Evolutionary conservation across 148 eudicot species (phyloP).

Genomic region (Simmondsia chinensis): DNA sequence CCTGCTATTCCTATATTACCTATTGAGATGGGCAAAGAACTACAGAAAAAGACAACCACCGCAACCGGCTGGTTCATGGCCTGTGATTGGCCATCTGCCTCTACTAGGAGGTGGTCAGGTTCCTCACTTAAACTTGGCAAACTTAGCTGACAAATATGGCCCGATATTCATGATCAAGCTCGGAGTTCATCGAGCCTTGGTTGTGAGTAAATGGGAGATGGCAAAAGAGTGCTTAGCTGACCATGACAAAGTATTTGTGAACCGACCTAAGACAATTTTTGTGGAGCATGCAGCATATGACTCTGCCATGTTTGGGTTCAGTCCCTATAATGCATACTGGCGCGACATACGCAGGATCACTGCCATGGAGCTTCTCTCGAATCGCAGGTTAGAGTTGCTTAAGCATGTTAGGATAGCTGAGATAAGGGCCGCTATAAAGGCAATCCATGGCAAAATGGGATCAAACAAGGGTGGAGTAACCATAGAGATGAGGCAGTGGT

Average conservation of each 20-base stretch:
- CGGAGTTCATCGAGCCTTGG: conserved; percentile 16
- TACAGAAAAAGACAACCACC: conserved; percentile 8
- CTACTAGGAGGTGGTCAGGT: conserved; percentile 1
- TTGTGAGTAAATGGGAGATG: conserved; percentile 23
- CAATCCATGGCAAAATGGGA: neutral
- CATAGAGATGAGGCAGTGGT: conserved; percentile 26
- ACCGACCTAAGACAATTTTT: conserved; percentile 13
- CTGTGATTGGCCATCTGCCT: conserved; percentile 17
- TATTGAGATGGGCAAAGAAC: conserved; percentile 4
- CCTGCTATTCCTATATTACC: neutral
- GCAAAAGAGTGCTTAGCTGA: conserved; percentile 25
- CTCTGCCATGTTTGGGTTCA: conserved; percentile 18
- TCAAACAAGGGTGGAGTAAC: neutral
- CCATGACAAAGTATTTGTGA: conserved; percentile 16
- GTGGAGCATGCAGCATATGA: conserved; percentile 14
- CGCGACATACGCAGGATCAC: conserved; percentile 17
- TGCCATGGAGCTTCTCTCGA: conserved; percentile 15
- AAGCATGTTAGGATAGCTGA: conserved; percentile 11
- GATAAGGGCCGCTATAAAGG: conserved; percentile 11
- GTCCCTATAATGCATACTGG: conserved; percentile 24
- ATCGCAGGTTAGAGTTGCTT: conserved; percentile 9
- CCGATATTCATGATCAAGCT: conserved; percentile 19
- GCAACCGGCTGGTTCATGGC: conserved; percentile 22
- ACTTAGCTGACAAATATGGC: conserved; percentile 20
- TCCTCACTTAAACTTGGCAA: conserved; percentile 4